A percentile compares a stretch with the other conserved stretches of the same genome.
These are phyloP conservation scores for Trypanosoma scelopori DNA, from an alignment of 208 protist species.

Conservation along the genomic window DNA sequence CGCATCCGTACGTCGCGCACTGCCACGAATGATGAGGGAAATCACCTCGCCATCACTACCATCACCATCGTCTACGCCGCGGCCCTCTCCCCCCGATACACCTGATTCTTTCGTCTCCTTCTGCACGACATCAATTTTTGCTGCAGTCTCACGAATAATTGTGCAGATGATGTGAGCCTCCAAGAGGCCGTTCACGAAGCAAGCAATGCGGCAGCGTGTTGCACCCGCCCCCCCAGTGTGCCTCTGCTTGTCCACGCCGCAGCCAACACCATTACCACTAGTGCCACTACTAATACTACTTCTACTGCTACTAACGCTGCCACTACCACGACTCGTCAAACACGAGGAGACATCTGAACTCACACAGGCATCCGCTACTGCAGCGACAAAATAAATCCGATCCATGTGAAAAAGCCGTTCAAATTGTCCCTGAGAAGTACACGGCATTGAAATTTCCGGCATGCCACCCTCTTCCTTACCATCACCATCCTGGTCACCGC, in stretches of 20 bases:
- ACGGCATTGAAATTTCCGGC: no score
- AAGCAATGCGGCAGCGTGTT: neutral
- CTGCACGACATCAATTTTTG: neutral
- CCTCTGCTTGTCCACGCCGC: no score
- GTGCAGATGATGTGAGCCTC: neutral
- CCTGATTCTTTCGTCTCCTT: neutral
- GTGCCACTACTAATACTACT: no score
- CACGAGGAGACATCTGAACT: neutral
- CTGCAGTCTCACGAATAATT: neutral
- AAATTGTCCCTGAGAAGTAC: no score
- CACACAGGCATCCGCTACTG: neutral
- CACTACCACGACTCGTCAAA: no score
- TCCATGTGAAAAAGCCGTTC: neutral
- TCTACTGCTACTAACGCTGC: no score
- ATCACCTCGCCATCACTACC: neutral
- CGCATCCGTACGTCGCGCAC: neutral
- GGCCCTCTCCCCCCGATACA: neutral
- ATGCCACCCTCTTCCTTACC: no score
- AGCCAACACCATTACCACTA: no score
- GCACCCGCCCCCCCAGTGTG: neutral
- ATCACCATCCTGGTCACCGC: no score
- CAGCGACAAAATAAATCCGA: neutral
- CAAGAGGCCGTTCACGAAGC: neutral
- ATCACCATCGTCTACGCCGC: neutral
- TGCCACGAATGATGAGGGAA: slow-evolving; percentile 1